phyloP scores from a whole-genome alignment of 2,329 filamentous ascomycete genomes.

The Hymenoscyphus infarciens region DNA sequence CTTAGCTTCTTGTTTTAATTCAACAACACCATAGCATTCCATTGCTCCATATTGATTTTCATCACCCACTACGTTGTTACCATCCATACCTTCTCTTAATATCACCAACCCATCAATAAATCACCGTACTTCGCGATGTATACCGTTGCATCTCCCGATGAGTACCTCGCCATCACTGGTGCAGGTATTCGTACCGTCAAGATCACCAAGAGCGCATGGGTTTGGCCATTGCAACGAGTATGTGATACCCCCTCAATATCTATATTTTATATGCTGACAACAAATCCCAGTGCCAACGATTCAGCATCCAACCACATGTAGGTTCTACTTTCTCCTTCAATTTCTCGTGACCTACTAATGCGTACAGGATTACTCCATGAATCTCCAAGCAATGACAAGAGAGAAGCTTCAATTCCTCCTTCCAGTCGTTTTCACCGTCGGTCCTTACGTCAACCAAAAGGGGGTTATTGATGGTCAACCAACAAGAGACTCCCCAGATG shows the following conservation, averaged over 20 bases:
- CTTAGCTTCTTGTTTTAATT: background rate
- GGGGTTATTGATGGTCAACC: slow-evolving; percentile 36
- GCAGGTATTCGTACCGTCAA: slow-evolving; percentile 69
- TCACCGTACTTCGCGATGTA: slow-evolving; percentile 46
- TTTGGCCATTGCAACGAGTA: slow-evolving; percentile 67
- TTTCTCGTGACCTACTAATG: background rate
- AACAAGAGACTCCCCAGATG: slow-evolving; percentile 20
- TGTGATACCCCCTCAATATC: background rate
- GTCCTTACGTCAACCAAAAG: slow-evolving; percentile 66
- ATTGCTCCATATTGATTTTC: background rate
- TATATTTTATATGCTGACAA: slow-evolving; percentile 14
- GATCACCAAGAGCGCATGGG: slow-evolving; percentile 74
- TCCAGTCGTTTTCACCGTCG: slow-evolving; percentile 82
- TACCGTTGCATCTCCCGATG: slow-evolving; percentile 68
- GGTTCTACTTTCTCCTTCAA: background rate
- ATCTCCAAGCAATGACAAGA: slow-evolving; percentile 81
- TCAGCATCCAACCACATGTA: slow-evolving; percentile 65
- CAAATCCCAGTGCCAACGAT: slow-evolving; percentile 27
- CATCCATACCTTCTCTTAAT: background rate
- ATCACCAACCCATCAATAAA: background rate
- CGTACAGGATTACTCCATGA: slow-evolving; percentile 64
- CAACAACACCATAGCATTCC: slow-evolving; percentile 10
- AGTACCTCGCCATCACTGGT: slow-evolving; percentile 86
- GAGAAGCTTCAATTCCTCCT: slow-evolving; percentile 83
- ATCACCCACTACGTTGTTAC: background rate